Evolutionary conservation across 2,329 filamentous ascomycete species (phyloP).

Genomic region (Penicillium fuscoglaucum): DNA sequence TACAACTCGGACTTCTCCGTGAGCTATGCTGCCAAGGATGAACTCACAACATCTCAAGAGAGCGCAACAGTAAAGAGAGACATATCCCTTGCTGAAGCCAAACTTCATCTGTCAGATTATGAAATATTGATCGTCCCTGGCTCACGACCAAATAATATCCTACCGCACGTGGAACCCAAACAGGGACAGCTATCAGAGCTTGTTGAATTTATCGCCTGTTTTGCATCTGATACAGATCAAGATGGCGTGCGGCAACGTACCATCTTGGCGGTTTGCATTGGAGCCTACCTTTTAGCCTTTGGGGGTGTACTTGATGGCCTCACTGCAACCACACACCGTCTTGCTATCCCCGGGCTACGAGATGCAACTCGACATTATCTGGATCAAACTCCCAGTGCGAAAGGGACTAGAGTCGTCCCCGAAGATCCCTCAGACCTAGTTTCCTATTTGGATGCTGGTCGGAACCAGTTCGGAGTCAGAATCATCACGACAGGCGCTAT

Average conservation of each 20-base stretch:
- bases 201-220: background rate
- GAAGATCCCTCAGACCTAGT: background rate
- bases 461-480: background rate
- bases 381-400: background rate
- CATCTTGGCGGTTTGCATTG: background rate
- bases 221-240: background rate
- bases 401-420: background rate
- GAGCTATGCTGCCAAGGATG: background rate
- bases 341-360: background rate
- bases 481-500: background rate
- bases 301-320: background rate
- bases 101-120: background rate
- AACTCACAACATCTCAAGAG: conserved; percentile 5
- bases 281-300: background rate
- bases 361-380: background rate
- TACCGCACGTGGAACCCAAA: background rate
- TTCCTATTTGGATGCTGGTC: background rate
- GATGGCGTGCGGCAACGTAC: background rate
- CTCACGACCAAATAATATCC: background rate
- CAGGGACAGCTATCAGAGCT: background rate
- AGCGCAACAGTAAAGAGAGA: background rate
- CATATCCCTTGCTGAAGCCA: background rate
- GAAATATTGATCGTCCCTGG: background rate
- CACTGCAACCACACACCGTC: background rate
- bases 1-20: background rate